Conservation (phyloP, 2,329 filamentous ascomycete species). For the Purpureocillium takamizusanense region DNA sequence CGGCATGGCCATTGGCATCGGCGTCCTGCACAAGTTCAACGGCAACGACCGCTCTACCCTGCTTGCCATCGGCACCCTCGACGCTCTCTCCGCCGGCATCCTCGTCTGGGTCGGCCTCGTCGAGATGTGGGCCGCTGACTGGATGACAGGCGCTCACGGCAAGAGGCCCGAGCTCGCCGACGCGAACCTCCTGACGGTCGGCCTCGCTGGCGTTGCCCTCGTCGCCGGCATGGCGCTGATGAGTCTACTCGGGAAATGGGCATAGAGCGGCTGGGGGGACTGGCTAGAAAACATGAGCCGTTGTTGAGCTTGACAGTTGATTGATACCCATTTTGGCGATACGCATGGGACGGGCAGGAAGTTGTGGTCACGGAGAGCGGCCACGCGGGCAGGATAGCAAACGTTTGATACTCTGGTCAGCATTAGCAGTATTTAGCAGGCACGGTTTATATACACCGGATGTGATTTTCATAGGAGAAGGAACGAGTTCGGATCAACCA, state of each 20-base stretch:
- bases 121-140: constrained; percentile 72
- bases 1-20: constrained; percentile 74
- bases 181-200: constrained; percentile 37
- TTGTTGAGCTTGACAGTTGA: too few species aligned
- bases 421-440: too few species aligned
- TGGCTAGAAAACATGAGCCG: background rate
- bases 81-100: constrained; percentile 67
- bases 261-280: constrained; percentile 25
- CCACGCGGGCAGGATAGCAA: too few species aligned
- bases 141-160: constrained; percentile 43
- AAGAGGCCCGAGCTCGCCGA: constrained; percentile 40
- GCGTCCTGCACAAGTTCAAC: constrained; percentile 62
- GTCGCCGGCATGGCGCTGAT: constrained; percentile 57
- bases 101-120: constrained; percentile 72
- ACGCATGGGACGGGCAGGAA: too few species aligned
- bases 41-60: constrained; percentile 62
- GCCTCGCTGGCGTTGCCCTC: constrained; percentile 42
- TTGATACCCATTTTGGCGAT: too few species aligned
- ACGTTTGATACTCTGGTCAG: too few species aligned
- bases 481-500: too few species aligned
- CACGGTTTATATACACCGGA: too few species aligned
- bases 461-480: too few species aligned
- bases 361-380: too few species aligned
- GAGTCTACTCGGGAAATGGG: constrained; percentile 70
- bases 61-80: constrained; percentile 62